phyloP scores from a whole-genome alignment of 1,139 yeast genomes.

The Yamadazyma taylorii region DNA sequence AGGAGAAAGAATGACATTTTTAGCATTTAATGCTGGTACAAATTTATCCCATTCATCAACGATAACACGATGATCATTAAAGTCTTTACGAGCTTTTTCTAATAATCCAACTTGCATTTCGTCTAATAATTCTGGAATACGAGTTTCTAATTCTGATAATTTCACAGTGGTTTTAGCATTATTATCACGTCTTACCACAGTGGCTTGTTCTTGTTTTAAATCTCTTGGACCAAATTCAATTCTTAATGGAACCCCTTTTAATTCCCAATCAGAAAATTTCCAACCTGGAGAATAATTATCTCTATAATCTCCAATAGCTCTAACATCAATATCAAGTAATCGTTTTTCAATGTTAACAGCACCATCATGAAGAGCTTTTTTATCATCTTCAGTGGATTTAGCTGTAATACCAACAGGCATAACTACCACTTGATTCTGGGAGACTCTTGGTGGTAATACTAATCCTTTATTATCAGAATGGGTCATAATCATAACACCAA shows the following conservation, averaged over 20 bases:
- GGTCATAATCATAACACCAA: constrained; percentile 99
- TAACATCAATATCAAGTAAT: constrained; percentile 58
- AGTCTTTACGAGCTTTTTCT: constrained; percentile 74
- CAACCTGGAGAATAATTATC: constrained; percentile 97
- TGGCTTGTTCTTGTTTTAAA: constrained; percentile 71
- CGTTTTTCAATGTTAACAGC: constrained; percentile 65
- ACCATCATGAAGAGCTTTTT: constrained; percentile 65
- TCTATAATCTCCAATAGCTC: constrained; percentile 85
- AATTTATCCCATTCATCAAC: constrained; percentile 90
- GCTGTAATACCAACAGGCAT: constrained; percentile 94
- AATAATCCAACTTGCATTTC: constrained; percentile 76
- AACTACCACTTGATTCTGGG: constrained; percentile 87
- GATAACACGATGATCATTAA: constrained; percentile 76
- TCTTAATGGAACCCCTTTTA: constrained; percentile 93
- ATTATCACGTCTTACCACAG: constrained; percentile 92
- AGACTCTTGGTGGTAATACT: constrained; percentile 96
- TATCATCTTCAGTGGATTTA: constrained; percentile 77
- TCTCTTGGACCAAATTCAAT: constrained; percentile 97
- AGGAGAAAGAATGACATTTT: constrained; percentile 89
- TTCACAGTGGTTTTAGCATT: constrained; percentile 71
- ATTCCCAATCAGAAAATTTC: constrained; percentile 97
- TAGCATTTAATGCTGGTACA: constrained; percentile 87
- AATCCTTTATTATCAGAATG: constrained; percentile 98
- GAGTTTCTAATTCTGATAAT: constrained; percentile 62
- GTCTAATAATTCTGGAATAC: constrained; percentile 75